Evolutionary conservation across 2,329 filamentous ascomycete genomes (phyloP).

Genomic region (Trichoderma sp.): DNA sequence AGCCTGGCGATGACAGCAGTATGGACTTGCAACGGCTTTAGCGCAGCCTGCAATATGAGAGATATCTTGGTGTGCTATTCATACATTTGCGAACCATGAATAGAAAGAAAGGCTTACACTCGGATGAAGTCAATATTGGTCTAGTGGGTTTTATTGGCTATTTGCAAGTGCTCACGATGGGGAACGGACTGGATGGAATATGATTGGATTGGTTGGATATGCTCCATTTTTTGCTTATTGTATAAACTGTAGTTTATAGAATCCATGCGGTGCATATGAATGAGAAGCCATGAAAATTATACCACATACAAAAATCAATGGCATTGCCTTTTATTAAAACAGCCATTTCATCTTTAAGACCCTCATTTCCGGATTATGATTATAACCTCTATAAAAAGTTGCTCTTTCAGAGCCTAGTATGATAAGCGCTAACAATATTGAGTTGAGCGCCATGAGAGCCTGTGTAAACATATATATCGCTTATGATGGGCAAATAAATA

Average conservation of each 20-base stretch:
- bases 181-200: not conserved
- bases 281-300: not conserved
- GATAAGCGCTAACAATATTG: not conserved
- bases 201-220: not conserved
- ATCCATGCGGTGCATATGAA: not conserved
- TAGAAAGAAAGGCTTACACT: no score
- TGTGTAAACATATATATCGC: not conserved
- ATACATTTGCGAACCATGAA: conserved; percentile 4
- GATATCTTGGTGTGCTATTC: conserved; percentile 7
- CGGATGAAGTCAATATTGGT: not conserved
- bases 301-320: no score
- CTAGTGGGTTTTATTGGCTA: not conserved
- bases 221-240: not conserved
- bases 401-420: not conserved
- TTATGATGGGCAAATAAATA: not conserved
- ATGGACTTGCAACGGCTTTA: not conserved
- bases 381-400: not conserved
- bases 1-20: not conserved
- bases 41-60: not conserved
- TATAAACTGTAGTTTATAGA: not conserved
- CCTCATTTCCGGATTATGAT: no score
- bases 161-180: not conserved
- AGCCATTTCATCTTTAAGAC: no score
- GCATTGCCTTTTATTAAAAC: no score
- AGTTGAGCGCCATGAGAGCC: not conserved